These are phyloP conservation scores for Cutaneotrichosporon cavernicola DNA, from an alignment of 1,284 basidiomycete genomes.

Conservation along the genomic window DNA sequence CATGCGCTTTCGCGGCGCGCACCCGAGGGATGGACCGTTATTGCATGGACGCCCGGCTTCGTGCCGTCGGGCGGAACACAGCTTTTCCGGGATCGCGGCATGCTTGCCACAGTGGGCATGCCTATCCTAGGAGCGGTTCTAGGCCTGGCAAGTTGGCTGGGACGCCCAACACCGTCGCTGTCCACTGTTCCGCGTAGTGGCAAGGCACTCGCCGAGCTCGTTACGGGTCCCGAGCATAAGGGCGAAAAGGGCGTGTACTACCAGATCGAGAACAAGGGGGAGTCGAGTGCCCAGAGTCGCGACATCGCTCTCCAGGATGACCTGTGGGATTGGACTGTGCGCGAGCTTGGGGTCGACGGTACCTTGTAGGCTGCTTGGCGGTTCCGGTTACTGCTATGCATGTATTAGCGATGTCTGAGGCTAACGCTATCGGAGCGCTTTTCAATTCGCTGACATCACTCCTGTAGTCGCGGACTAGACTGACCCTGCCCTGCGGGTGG, in stretches of 20 bases:
- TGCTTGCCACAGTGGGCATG: background rate
- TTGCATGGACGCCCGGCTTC: constrained; percentile 29
- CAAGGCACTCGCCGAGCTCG: constrained; percentile 17
- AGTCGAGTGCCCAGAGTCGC: constrained; percentile 21
- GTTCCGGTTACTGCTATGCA: too few relatives aligned
- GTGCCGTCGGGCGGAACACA: constrained; percentile 18
- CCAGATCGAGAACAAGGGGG: constrained; percentile 14
- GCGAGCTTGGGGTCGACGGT: background rate
- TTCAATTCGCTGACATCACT: too few relatives aligned
- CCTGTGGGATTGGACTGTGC: constrained; percentile 30
- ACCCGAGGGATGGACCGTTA: constrained; percentile 21
- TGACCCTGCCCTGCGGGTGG: too few relatives aligned
- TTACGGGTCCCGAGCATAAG: constrained; percentile 11
- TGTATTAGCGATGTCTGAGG: too few relatives aligned
- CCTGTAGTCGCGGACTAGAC: too few relatives aligned
- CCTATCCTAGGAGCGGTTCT: constrained; percentile 3
- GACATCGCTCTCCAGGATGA: constrained; percentile 27
- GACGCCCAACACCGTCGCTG: background rate
- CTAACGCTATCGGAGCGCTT: too few relatives aligned
- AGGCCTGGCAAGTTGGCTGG: background rate
- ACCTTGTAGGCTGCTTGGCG: background rate
- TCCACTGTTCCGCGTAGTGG: constrained; percentile 12
- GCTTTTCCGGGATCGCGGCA: background rate
- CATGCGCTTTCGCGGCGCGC: constrained; percentile 22
- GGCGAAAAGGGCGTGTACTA: constrained; percentile 25